Percentiles rank a stretch among this genome's conserved stretches.
Conservation (phyloP, 2,329 filamentous ascomycete species). For the Ascochyta fabae region DNA sequence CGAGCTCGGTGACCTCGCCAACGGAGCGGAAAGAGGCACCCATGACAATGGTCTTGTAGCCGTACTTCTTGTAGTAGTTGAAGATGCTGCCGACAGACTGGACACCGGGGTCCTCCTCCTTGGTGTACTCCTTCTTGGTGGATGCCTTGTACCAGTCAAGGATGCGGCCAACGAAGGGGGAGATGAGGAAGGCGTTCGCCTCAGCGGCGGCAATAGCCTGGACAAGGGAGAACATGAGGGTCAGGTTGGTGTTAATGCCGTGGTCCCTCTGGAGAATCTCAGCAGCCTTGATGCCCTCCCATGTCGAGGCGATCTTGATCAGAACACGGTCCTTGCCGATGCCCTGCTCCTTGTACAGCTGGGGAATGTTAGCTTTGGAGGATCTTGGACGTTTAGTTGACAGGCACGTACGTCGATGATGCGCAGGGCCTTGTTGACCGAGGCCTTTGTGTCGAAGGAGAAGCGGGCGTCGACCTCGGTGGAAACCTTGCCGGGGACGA, state of each 20-base stretch:
- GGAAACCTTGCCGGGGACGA: conserved; percentile 97
- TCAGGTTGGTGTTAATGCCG: conserved; percentile 97
- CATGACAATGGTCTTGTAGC: conserved; percentile 99
- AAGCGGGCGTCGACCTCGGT: conserved; percentile 97
- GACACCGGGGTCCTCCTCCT: conserved; percentile 94
- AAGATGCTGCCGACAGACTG: conserved; percentile 91
- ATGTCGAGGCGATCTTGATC: conserved; percentile 99
- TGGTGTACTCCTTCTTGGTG: conserved; percentile 90
- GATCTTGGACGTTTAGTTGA: background rate
- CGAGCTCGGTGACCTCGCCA: conserved; percentile 97
- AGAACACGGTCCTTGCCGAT: conserved; percentile 93
- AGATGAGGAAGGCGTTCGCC: conserved; percentile 96
- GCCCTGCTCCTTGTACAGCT: conserved; percentile 94
- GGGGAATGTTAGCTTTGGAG: conserved; percentile 31
- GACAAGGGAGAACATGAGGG: conserved; percentile 94
- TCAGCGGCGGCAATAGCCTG: conserved; percentile 97
- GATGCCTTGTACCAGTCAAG: conserved; percentile 99
- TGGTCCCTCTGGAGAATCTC: conserved; percentile 96
- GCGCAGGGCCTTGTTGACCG: conserved; percentile 93
- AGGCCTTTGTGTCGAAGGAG: conserved; percentile 93
- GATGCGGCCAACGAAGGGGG: conserved; percentile 98
- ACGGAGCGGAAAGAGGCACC: conserved; percentile 96
- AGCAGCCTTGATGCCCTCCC: conserved; percentile 99
- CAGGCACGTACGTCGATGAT: conserved; percentile 82
- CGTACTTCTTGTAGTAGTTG: conserved; percentile 99